Base-by-base conservation (phyloP, 2,329 filamentous ascomycete species). In the Phaeosphaeriaceae sp. region DNA sequence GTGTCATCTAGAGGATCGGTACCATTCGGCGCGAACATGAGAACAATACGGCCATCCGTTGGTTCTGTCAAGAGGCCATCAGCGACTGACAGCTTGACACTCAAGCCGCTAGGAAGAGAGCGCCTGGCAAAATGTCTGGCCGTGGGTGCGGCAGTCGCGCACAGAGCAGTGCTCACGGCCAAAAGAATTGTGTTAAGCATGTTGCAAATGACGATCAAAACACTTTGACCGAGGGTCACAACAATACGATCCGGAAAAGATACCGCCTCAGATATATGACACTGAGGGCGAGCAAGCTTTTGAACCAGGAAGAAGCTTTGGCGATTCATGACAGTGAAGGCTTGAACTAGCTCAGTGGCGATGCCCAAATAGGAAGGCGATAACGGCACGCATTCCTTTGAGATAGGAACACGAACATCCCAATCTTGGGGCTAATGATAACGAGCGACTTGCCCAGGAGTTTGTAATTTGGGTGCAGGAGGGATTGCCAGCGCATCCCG, bases 1-100 rank as follows among this genome's bases (percentile, higher is more conserved):
- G 70, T 76, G 42, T 78, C 70, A 3, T 71, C 64, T n/a, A 78
- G 67, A 22, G 76, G 76, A 58, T 76, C 68, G 1, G 65, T 68
- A 1, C 73, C 73, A 20, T 69, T 67, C 7, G 75, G 76, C 3
- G 75, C 73, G 54, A 77, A 70, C 54, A 78, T 65, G 31, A 78
- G 49, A 15, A 69, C 58, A 27, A 77, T 58, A 17, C 70, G 70
- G n/a, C 75, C 75, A 65, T 74, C 67, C 2, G 65, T 73, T 41
- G 63, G 64, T 17, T 57, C 36, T 13, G 66, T 61, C 20, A 78
- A 51, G 4, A 78, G 60, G 3, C 69, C 72, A 9, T 67, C 60
- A 3, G 65, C 66, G 7, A 75, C 53, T 0, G 73, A 71, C 17
- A 78, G 48, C 25, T 68, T 60, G 27, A 77, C 55, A 2, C 60